A percentile compares a stretch with the other conserved stretches of the same genome.
Conservation (phyloP, 208 protist genomes). For the Leishmania gerbilli region DNA sequence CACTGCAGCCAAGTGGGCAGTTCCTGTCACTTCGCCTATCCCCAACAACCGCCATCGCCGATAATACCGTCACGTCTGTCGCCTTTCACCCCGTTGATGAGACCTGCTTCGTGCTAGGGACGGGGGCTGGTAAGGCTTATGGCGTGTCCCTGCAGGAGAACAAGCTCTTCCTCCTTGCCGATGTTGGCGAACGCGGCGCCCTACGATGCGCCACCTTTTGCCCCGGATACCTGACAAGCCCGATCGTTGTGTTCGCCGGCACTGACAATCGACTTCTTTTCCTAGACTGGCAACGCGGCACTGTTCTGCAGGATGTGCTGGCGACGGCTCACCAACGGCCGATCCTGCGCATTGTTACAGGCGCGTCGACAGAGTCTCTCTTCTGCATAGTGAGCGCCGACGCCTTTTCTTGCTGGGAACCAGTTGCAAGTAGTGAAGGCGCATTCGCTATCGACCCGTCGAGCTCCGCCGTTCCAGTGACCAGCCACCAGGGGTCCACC, state of each 20-base stretch:
- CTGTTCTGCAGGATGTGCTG: slow-evolving; percentile 33
- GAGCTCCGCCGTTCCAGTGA: neutral
- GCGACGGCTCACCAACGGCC: slow-evolving; percentile 25
- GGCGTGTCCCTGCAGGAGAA: slow-evolving; percentile 52
- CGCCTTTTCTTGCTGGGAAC: slow-evolving; percentile 47
- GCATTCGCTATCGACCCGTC: neutral
- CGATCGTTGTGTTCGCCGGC: slow-evolving; percentile 34
- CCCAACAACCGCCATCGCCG: neutral
- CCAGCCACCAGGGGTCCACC: neutral
- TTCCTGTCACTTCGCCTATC: slow-evolving; percentile 19
- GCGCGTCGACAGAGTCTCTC: slow-evolving; percentile 20
- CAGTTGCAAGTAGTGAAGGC: neutral
- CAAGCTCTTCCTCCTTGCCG: slow-evolving; percentile 38
- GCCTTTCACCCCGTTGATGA: slow-evolving; percentile 37
- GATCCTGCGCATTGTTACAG: slow-evolving; percentile 27
- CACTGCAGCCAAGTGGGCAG: slow-evolving; percentile 8
- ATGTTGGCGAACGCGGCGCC: slow-evolving; percentile 16
- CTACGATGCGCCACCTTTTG: slow-evolving; percentile 44
- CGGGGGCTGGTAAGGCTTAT: slow-evolving; percentile 36
- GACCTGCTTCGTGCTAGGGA: slow-evolving; percentile 39
- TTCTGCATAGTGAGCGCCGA: slow-evolving; percentile 45
- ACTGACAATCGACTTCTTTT: slow-evolving; percentile 34
- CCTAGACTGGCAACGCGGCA: slow-evolving; percentile 47
- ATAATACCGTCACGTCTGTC: slow-evolving; percentile 22
- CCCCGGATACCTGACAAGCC: slow-evolving; percentile 20